Conservation (phyloP, 73 alveolate species). For the Paramecium octaurelia region DNA sequence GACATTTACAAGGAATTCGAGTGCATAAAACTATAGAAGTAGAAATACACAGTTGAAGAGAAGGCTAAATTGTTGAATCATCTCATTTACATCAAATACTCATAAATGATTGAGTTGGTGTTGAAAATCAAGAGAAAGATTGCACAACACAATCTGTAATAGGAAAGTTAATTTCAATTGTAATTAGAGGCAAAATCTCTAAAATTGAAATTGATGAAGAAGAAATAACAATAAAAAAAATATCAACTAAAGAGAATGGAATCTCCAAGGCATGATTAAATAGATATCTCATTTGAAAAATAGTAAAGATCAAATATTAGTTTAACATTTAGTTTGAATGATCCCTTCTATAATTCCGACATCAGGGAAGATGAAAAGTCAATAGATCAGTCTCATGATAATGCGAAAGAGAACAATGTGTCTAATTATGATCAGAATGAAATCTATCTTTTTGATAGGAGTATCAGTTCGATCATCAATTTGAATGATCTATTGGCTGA, state of each 20-base stretch:
- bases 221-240: background rate
- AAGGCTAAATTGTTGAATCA: constrained; percentile 1
- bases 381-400: background rate
- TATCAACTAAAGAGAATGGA: background rate
- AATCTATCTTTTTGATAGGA: background rate
- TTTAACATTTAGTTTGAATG: constrained; percentile 6
- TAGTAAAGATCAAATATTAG: background rate
- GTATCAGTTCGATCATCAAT: background rate
- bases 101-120: constrained; percentile 6
- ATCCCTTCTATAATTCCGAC: background rate
- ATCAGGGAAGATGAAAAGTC: background rate
- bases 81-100: background rate
- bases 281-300: constrained; percentile 8
- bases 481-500: background rate
- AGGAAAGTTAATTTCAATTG: background rate
- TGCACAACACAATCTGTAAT: background rate
- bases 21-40: constrained; percentile 12
- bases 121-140: background rate
- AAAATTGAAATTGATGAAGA: constrained; percentile 11
- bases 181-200: background rate
- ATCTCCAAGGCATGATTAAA: background rate
- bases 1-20: constrained; percentile 15
- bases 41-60: background rate
- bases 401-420: background rate
- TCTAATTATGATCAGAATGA: background rate